Percentiles rank a stretch among this genome's conserved stretches.
These are phyloP conservation scores for Lentinula lateritia DNA, from an alignment of 768 basidiomycete genomes.

Conservation along the genomic window DNA sequence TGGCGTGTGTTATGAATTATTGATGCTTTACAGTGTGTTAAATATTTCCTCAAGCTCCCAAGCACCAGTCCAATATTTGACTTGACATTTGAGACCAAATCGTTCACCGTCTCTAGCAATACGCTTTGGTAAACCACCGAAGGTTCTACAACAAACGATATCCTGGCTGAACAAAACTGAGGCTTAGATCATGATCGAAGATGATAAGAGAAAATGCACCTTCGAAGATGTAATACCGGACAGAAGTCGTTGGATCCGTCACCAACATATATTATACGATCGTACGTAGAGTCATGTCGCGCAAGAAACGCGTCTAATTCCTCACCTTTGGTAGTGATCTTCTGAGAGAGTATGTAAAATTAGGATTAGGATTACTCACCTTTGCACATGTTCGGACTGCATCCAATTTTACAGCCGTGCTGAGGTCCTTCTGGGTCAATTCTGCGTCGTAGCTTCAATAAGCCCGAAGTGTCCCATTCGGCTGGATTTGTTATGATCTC, in stretches of 20 bases:
- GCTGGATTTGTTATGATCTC: slow-evolving; percentile 94
- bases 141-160: slow-evolving; percentile 70
- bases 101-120: slow-evolving; percentile 66
- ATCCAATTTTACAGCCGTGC: slow-evolving; percentile 82
- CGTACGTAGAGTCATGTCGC: slow-evolving; percentile 54
- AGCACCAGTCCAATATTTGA: slow-evolving; percentile 87
- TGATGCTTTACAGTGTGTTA: slow-evolving; percentile 26
- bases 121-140: slow-evolving; percentile 73
- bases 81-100: slow-evolving; percentile 61
- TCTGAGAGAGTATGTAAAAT: neutral
- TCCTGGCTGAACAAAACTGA: slow-evolving; percentile 56
- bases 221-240: slow-evolving; percentile 75
- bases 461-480: slow-evolving; percentile 63
- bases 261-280: slow-evolving; percentile 85
- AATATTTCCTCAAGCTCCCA: slow-evolving; percentile 96
- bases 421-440: slow-evolving; percentile 74
- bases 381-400: slow-evolving; percentile 98
- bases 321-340: slow-evolving; percentile 50
- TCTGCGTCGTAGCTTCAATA: slow-evolving; percentile 71
- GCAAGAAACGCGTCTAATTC: slow-evolving; percentile 83
- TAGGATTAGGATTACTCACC: slow-evolving; percentile 33
- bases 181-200: neutral
- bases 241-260: slow-evolving; percentile 97
- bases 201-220: slow-evolving; percentile 30
- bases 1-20: too few relatives aligned